Evolutionary conservation across 1,139 yeast species (phyloP).

Genomic region (Taiozyma sp.): DNA sequence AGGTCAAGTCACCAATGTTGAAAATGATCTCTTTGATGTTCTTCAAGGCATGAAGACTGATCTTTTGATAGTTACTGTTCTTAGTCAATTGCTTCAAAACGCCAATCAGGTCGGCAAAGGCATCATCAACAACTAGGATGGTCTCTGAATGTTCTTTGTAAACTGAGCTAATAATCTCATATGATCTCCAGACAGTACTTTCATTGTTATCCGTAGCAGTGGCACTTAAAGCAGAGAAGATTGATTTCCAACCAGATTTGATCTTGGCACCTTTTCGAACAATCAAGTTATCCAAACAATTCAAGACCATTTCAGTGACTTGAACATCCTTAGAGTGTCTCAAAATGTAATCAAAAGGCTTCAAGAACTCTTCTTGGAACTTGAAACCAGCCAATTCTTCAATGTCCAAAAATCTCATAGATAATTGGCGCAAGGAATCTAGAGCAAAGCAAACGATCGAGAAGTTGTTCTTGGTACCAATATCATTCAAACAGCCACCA

Average conservation of each 20-base stretch:
- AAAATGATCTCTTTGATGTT: constrained; percentile 63
- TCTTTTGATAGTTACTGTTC: constrained; percentile 77
- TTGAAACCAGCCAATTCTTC: constrained; percentile 95
- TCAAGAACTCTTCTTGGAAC: constrained; percentile 90
- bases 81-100: constrained; percentile 82
- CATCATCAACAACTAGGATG: constrained; percentile 64
- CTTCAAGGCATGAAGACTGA: constrained; percentile 76
- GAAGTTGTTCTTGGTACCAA: constrained; percentile 75
- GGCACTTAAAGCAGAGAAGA: constrained; percentile 62
- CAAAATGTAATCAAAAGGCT: constrained; percentile 84
- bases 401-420: constrained; percentile 87
- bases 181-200: constrained; percentile 57
- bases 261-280: constrained; percentile 69
- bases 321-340: constrained; percentile 61
- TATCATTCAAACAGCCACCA: constrained; percentile 84
- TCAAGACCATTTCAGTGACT: constrained; percentile 86
- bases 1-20: constrained; percentile 44
- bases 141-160: constrained; percentile 58
- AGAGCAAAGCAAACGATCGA: constrained; percentile 86
- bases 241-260: constrained; percentile 93
- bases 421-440: constrained; percentile 88
- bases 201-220: constrained; percentile 38
- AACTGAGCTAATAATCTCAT: constrained; percentile 58
- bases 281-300: constrained; percentile 85
- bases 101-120: constrained; percentile 67